Evolutionary conservation across 352 stramenopile genomes (phyloP), one percentile per base, ranked within the genome.

Genomic region (Phytopythium litorale): DNA sequence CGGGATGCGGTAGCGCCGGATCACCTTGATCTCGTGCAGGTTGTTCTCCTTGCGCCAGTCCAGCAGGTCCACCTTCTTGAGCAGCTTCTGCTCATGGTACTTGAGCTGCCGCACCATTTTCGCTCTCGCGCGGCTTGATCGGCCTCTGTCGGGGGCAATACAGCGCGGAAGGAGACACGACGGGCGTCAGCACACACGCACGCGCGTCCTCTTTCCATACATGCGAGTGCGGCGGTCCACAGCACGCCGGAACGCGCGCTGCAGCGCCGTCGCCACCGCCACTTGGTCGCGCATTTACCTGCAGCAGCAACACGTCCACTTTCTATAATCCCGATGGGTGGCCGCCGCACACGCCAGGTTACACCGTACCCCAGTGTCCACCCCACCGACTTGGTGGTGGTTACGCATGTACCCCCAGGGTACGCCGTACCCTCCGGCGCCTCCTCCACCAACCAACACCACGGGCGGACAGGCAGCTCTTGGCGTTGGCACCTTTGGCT

Each of bases 21-120:
- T 94, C 35, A 99, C 96, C 76, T 99, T 97, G 56, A 99, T 98
- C 65, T 99, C 97, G 54, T 97, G 93, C 57, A 99, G 78, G 70
- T 99, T 99, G 70, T 99, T 97, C 68, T 99, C 97, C 58, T 92
- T 94, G 70, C 98, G 98, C 97, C 97, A 99, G 65, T 98, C 92
- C 64, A 99, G 92, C 61, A 99, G 87, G 67, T 99, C 96, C 58
- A 99, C 97, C 73, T 99, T 99, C 61, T 97, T 97, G 9, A 99
- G 82, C 35, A 99, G 88, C 82, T 99, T 99, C 80, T 99, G 89
- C 73, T 98, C 96, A 74, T 98, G 96, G 67, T 97, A 92, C 67
- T 98, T 98, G 32, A 98, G 78, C 67, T 97, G 88, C 51, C 95
- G 83, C 75, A 71, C 72, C 72, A 98, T 98, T 6, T 7, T 72